These are phyloP conservation scores for Cinnamomum chago DNA, from an alignment of 164 flowering plant genomes.

Conservation along the genomic window DNA sequence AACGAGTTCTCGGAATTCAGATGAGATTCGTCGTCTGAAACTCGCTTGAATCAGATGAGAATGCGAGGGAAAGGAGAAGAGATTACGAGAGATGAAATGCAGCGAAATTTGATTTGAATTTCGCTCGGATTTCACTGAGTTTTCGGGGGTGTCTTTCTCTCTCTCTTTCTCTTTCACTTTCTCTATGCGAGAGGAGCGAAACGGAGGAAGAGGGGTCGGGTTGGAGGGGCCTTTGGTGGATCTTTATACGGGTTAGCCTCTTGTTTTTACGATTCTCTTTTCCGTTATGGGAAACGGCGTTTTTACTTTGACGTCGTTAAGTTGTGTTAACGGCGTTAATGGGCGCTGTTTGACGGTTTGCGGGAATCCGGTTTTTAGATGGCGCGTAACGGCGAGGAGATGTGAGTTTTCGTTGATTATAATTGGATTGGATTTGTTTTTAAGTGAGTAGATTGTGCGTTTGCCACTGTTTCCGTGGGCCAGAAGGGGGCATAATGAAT, in stretches of 20 bases:
- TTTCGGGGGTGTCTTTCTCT: neutral
- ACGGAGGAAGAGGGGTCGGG: slow-evolving; percentile 5
- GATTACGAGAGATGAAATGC: neutral
- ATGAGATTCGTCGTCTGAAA: neutral
- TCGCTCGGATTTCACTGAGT: neutral
- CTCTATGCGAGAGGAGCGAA: neutral
- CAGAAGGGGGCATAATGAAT: no score
- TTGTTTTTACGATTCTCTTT: neutral
- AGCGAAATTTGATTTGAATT: neutral
- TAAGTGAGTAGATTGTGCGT: neutral
- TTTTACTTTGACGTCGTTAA: neutral
- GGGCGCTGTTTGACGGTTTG: neutral
- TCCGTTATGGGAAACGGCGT: neutral
- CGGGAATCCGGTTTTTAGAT: neutral
- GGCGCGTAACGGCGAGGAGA: slow-evolving; percentile 3
- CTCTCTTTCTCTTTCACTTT: neutral
- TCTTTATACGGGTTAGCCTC: neutral
- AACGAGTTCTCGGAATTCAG: neutral
- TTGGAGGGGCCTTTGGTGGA: slow-evolving; percentile 1
- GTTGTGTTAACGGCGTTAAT: neutral
- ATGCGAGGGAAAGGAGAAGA: neutral
- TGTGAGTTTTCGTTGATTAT: neutral
- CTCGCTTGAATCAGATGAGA: neutral
- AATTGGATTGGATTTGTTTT: neutral
- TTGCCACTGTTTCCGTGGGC: neutral